These are phyloP conservation scores for Trichoderma erinaceum DNA, from an alignment of 495 filamentous ascomycete genomes.

Conservation along the genomic window DNA sequence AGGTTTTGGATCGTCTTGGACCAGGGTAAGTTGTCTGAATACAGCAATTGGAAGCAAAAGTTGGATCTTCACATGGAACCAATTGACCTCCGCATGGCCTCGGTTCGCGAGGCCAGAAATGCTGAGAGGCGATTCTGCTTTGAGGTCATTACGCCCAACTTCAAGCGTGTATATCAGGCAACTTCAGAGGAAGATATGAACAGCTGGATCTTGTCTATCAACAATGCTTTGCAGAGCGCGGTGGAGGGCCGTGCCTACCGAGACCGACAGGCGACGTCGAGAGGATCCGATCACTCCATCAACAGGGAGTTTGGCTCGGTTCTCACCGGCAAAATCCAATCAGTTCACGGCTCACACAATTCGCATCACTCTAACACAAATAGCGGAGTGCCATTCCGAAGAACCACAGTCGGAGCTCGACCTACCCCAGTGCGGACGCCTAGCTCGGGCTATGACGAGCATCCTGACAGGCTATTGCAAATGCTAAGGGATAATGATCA, in stretches of 20 bases:
- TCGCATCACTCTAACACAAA: conserved; percentile 40
- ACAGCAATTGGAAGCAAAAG: conserved; percentile 98
- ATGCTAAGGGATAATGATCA: conserved; percentile 84
- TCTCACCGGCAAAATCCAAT: conserved; percentile 87
- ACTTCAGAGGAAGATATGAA: conserved; percentile 97
- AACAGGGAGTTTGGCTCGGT: conserved; percentile 83
- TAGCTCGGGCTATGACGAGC: conserved; percentile 68
- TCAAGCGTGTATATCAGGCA: conserved; percentile 94
- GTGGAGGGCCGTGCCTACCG: conserved; percentile 70
- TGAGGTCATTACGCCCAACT: conserved; percentile 95
- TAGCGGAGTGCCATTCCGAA: conserved; percentile 58
- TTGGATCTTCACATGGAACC: conserved; percentile 97
- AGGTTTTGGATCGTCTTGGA: conserved; percentile 99
- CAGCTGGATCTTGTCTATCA: conserved; percentile 93
- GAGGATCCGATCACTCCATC: conserved; percentile 43
- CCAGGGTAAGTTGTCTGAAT: conserved; percentile 92
- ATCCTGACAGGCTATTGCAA: conserved; percentile 74
- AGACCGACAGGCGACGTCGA: conserved; percentile 37
- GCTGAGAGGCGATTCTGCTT: conserved; percentile 96
- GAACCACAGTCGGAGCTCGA: conserved; percentile 80
- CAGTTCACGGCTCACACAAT: conserved; percentile 53
- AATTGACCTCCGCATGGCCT: conserved; percentile 94
- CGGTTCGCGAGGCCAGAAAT: conserved; percentile 89
- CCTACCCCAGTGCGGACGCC: conserved; percentile 66
- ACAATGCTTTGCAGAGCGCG: conserved; percentile 93